These are phyloP conservation scores for Neurospora sp. DNA, from an alignment of 495 filamentous ascomycete genomes.

Conservation along the genomic window DNA sequence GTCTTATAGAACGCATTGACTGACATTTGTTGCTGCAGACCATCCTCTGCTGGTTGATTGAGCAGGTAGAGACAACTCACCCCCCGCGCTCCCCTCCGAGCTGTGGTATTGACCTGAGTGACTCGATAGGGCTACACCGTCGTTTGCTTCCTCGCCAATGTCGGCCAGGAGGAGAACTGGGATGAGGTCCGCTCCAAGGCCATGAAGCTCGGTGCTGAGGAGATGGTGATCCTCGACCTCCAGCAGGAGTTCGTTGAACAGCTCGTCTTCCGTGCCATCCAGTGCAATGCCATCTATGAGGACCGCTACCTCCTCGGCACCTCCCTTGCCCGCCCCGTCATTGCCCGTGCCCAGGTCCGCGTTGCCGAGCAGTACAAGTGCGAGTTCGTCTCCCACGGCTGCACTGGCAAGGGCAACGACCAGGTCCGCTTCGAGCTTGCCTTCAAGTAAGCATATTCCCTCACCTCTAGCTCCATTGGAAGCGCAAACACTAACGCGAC, in stretches of 20 bases:
- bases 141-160: slow-evolving; percentile 46
- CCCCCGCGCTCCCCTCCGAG: background rate
- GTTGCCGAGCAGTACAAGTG: slow-evolving; percentile 63
- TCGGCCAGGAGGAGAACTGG: slow-evolving; percentile 39
- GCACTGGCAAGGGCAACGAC: slow-evolving; percentile 63
- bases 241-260: slow-evolving; percentile 73
- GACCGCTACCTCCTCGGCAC: slow-evolving; percentile 71
- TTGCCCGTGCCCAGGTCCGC: slow-evolving; percentile 62
- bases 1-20: background rate
- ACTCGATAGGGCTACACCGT: slow-evolving; percentile 19
- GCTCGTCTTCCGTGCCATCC: slow-evolving; percentile 79
- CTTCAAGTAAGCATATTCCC: slow-evolving; percentile 6
- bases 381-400: slow-evolving; percentile 62
- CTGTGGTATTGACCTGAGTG: slow-evolving; percentile 32
- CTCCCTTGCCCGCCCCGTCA: slow-evolving; percentile 77
- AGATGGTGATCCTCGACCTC: slow-evolving; percentile 56
- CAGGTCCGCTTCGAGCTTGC: slow-evolving; percentile 62
- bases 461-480: slow-evolving; percentile 8
- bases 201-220: slow-evolving; percentile 55
- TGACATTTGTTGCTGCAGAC: slow-evolving; percentile 6
- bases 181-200: slow-evolving; percentile 52
- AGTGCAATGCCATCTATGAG: slow-evolving; percentile 85
- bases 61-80: slow-evolving; percentile 29
- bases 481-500: background rate
- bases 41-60: slow-evolving; percentile 52